Percentiles rank a stretch among this genome's conserved stretches.
These are phyloP conservation scores for Thielaviopsis ethacetica DNA, from an alignment of 2,329 filamentous ascomycete genomes.

Conservation along the genomic window DNA sequence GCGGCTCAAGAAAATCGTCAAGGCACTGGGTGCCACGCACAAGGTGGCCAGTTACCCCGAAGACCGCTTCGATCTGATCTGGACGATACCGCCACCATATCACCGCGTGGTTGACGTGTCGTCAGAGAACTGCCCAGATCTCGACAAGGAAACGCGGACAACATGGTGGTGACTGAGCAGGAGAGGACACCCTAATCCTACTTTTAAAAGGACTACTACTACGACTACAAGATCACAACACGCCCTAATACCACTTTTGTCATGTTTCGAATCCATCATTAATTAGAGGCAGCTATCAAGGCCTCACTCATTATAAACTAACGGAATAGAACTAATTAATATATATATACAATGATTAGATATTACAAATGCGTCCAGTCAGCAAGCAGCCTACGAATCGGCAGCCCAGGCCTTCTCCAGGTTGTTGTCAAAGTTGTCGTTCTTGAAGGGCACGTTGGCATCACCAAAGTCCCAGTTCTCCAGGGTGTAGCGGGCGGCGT, in stretches of 20 bases:
- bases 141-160: neutral
- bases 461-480: constrained; percentile 23
- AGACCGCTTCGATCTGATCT: constrained; percentile 37
- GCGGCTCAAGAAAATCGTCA: constrained; percentile 32
- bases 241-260: neutral
- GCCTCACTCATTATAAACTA: neutral
- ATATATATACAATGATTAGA: neutral
- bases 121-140: constrained; percentile 8
- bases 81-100: constrained; percentile 38
- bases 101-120: constrained; percentile 24
- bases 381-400: neutral
- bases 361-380: constrained; percentile 17
- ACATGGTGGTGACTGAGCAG: neutral
- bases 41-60: constrained; percentile 32
- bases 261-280: neutral
- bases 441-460: constrained; percentile 26
- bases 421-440: constrained; percentile 16
- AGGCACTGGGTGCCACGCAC: constrained; percentile 32
- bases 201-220: too few relatives aligned
- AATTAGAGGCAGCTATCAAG: neutral
- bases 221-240: too few relatives aligned
- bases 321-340: neutral
- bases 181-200: neutral
- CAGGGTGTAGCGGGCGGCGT: constrained; percentile 21
- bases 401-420: constrained; percentile 9